Evolutionary conservation across 1,284 basidiomycete genomes (phyloP).

Genomic region (Leccinum subrobustum): DNA sequence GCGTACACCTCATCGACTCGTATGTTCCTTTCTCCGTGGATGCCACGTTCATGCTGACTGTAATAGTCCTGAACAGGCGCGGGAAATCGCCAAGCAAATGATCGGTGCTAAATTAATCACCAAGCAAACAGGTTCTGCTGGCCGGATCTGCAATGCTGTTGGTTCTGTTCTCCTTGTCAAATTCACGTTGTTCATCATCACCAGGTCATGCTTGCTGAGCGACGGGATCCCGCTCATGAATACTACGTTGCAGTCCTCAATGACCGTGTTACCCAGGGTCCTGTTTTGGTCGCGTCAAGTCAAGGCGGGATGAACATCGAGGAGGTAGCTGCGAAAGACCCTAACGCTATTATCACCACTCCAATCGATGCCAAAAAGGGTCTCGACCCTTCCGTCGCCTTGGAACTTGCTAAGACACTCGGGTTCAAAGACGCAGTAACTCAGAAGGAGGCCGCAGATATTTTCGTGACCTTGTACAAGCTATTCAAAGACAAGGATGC

Average conservation of each 20-base stretch:
- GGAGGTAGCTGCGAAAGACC: constrained; percentile 98
- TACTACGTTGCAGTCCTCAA: constrained; percentile 98
- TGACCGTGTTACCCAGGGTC: constrained; percentile 87
- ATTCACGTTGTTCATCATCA: constrained; percentile 14
- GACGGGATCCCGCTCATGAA: constrained; percentile 91
- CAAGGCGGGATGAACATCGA: constrained; percentile 99
- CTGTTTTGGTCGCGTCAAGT: constrained; percentile 91
- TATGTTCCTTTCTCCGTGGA: constrained; percentile 38
- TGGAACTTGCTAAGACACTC: constrained; percentile 84
- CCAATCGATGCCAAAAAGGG: constrained; percentile 90
- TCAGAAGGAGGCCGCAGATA: constrained; percentile 85
- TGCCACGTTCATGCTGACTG: constrained; percentile 3
- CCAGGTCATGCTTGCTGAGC: constrained; percentile 97
- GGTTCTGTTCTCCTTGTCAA: constrained; percentile 30
- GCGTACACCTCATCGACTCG: constrained; percentile 94
- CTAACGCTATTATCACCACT: constrained; percentile 93
- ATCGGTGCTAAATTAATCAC: constrained; percentile 96
- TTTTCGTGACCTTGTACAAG: constrained; percentile 93
- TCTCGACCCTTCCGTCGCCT: constrained; percentile 70
- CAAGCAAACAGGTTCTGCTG: constrained; percentile 95
- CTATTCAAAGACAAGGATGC: constrained; percentile 99
- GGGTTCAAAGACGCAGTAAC: constrained; percentile 80
- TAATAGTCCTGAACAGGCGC: constrained; percentile 82
- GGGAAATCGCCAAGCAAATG: constrained; percentile 90
- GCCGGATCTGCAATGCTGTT: constrained; percentile 94